A percentile compares a stretch with the other conserved stretches of the same genome.
Evolutionary conservation across 2,329 filamentous ascomycete species (phyloP).

Genomic region (Dactylonectria macrodidyma): DNA sequence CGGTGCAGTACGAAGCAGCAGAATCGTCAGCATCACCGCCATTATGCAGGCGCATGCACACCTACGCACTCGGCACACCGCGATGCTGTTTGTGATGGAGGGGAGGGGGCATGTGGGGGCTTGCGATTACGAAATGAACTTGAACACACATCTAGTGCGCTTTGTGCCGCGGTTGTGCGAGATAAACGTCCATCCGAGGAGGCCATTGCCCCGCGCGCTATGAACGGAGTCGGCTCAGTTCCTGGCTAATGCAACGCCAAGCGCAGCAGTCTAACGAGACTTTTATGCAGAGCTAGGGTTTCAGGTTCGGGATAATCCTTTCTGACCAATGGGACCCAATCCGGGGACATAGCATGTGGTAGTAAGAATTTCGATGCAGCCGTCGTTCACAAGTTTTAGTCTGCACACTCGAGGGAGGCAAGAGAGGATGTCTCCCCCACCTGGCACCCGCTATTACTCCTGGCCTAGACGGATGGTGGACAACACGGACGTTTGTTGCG

Average conservation of each 20-base stretch:
- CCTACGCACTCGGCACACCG: constrained; percentile 14
- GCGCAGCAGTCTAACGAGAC: constrained; percentile 36
- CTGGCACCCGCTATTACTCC: constrained; percentile 25
- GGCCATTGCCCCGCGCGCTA: constrained; percentile 37
- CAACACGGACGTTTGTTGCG: constrained; percentile 12
- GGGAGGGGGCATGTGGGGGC: constrained; percentile 36
- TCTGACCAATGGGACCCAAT: constrained; percentile 49
- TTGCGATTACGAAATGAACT: constrained; percentile 48
- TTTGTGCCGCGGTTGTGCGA: constrained; percentile 47
- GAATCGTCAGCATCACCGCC: constrained; percentile 31
- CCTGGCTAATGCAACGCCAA: constrained; percentile 50
- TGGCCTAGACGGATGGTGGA: constrained; percentile 1
- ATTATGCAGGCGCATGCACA: constrained; percentile 29
- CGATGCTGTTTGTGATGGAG: constrained; percentile 17
- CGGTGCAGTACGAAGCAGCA: neutral
- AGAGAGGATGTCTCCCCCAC: constrained; percentile 41
- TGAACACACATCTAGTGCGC: constrained; percentile 17
- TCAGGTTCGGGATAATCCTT: constrained; percentile 47
- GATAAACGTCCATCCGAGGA: constrained; percentile 26
- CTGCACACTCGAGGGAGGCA: constrained; percentile 16
- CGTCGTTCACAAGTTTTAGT: constrained; percentile 42
- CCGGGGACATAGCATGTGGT: constrained; percentile 42
- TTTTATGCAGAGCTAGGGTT: constrained; percentile 56
- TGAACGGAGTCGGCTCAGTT: constrained; percentile 41
- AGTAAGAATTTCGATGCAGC: constrained; percentile 42